A percentile compares a stretch with the other conserved stretches of the same genome.
Conservation (phyloP, 306 rosid species). For the Casuarina equisetifolia region DNA sequence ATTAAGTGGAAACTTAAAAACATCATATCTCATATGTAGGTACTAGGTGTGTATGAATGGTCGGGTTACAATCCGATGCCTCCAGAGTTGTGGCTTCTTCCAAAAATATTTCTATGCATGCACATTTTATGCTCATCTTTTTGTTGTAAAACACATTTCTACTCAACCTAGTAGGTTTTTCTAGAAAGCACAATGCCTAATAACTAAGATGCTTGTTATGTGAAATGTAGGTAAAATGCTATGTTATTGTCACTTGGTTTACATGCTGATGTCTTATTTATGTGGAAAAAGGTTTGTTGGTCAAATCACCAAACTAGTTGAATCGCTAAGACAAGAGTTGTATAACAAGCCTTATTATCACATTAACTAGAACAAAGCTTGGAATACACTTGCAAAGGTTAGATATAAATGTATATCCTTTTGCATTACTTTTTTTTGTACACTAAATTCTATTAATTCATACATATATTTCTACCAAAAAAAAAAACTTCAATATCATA, state of each 20-base stretch:
- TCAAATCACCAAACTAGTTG: slow-evolving; percentile 42
- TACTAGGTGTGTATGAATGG: slow-evolving; percentile 75
- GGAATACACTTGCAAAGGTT: slow-evolving; percentile 53
- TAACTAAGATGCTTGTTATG: not conserved
- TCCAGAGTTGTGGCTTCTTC: slow-evolving; percentile 77
- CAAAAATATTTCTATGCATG: slow-evolving; percentile 48
- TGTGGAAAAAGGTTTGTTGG: slow-evolving; percentile 70
- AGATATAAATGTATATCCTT: not conserved
- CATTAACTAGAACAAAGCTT: slow-evolving; percentile 47
- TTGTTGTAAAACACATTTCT: too few relatives aligned
- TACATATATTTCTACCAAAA: too few relatives aligned
- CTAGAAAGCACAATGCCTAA: not conserved
- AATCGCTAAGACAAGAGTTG: slow-evolving; percentile 44
- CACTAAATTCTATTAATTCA: too few relatives aligned
- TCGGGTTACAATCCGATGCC: slow-evolving; percentile 71
- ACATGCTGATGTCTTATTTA: slow-evolving; percentile 73
- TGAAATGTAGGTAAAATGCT: slow-evolving; percentile 56
- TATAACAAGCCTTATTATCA: slow-evolving; percentile 44
- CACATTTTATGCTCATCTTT: slow-evolving; percentile 29
- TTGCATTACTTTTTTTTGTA: too few relatives aligned
- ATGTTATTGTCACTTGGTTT: slow-evolving; percentile 67
- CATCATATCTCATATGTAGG: slow-evolving; percentile 16
- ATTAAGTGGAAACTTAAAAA: too few relatives aligned
- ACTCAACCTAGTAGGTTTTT: too few relatives aligned
- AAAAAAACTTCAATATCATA: too few relatives aligned